Evolutionary conservation across 768 basidiomycete genomes (phyloP).

Genomic region (Epithele typhae): DNA sequence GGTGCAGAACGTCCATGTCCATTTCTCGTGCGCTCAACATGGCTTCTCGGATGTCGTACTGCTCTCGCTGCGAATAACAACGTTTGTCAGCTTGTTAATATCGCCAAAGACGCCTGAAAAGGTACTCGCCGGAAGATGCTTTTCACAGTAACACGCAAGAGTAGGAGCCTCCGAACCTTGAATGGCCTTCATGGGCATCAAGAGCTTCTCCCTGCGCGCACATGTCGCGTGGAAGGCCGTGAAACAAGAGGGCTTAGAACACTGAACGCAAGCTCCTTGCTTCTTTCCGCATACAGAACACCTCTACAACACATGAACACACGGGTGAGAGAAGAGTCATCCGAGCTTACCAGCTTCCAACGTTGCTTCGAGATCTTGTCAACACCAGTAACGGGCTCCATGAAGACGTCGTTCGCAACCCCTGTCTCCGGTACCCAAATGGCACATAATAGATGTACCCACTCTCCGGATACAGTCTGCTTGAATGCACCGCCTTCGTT

Average conservation of each 20-base stretch:
- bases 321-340: background rate
- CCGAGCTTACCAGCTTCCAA: slow-evolving; percentile 80
- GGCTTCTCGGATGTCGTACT: slow-evolving; percentile 55
- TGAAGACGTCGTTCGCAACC: slow-evolving; percentile 92
- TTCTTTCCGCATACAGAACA: slow-evolving; percentile 58
- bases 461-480: slow-evolving; percentile 87
- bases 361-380: slow-evolving; percentile 85
- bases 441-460: slow-evolving; percentile 95
- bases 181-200: slow-evolving; percentile 84
- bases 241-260: slow-evolving; percentile 85
- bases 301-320: slow-evolving; percentile 32
- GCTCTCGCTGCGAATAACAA: slow-evolving; percentile 59
- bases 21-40: slow-evolving; percentile 51
- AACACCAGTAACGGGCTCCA: slow-evolving; percentile 94
- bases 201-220: slow-evolving; percentile 77
- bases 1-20: slow-evolving; percentile 1
- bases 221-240: slow-evolving; percentile 94
- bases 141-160: slow-evolving; percentile 82
- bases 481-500: slow-evolving; percentile 98
- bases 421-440: slow-evolving; percentile 97
- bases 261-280: slow-evolving; percentile 93
- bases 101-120: background rate
- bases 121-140: slow-evolving; percentile 77
- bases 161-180: slow-evolving; percentile 70
- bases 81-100: no score